Percentiles rank a stretch among this genome's conserved stretches.
phyloP scores from a whole-genome alignment of 192 early-diverging fungal genomes.

The Backusella macrospora region DNA sequence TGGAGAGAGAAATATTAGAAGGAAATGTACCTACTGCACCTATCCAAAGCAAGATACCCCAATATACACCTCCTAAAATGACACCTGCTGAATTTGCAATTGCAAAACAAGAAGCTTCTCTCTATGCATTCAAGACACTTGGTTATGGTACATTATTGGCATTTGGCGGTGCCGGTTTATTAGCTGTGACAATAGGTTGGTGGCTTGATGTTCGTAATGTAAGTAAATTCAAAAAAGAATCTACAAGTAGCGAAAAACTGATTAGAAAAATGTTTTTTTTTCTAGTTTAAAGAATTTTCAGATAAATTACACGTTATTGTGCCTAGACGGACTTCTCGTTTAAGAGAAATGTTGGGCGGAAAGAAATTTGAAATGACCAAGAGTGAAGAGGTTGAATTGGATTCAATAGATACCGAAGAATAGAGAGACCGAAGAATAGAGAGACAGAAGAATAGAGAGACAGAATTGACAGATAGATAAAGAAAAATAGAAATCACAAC shows the following conservation, averaged over 20 bases:
- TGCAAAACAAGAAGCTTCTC: slow-evolving; percentile 29
- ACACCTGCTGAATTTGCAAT: slow-evolving; percentile 33
- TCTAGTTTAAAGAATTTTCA: slow-evolving; percentile 37
- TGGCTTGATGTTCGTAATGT: slow-evolving; percentile 42
- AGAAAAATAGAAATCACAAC: no score
- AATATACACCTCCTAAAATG: slow-evolving; percentile 36
- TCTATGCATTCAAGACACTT: slow-evolving; percentile 40
- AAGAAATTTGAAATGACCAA: slow-evolving; percentile 28
- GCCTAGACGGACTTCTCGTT: slow-evolving; percentile 22
- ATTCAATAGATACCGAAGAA: slow-evolving; percentile 15
- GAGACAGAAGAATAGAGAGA: no score
- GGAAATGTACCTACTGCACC: background rate
- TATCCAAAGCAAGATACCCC: slow-evolving; percentile 8
- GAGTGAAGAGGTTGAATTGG: slow-evolving; percentile 27
- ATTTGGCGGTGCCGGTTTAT: slow-evolving; percentile 23
- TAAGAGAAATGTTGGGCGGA: slow-evolving; percentile 31
- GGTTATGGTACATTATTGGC: slow-evolving; percentile 41
- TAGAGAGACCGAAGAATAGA: background rate
- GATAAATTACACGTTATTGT: slow-evolving; percentile 37
- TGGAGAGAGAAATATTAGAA: slow-evolving; percentile 1
- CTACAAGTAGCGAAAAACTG: no score
- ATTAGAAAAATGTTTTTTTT: background rate
- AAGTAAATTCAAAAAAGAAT: slow-evolving; percentile 9
- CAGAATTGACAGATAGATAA: no score
- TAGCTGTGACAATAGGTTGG: slow-evolving; percentile 32